Evolutionary conservation across 495 filamentous ascomycete genomes (phyloP), one percentile per base, ranked within the genome.

Genomic region (Achaetomiella virescens): DNA sequence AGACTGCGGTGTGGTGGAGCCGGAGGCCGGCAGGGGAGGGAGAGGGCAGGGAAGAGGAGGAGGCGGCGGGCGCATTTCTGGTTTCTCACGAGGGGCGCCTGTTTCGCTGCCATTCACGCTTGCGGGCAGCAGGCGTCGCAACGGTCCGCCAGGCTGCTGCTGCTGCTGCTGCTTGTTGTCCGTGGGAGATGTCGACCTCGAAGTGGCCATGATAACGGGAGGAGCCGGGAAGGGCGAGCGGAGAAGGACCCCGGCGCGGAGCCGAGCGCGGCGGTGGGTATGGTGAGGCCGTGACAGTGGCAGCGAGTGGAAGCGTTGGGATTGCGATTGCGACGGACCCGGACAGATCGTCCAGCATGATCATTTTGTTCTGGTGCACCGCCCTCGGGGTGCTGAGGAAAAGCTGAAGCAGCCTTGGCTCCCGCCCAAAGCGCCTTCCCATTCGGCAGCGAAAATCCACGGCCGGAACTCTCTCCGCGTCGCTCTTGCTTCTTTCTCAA

Each of bases 111-210:
- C 31, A 35, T 38, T 29, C 15, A 38, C 3, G 9, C n/a, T 33
- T n/a, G 57, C 48, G 1, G 61, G 61, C 36, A 64, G 44, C n/a
- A 64, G 47, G 14, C 57, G 58, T 9, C 61, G 59, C 38, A 64
- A 31, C 3, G 52, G 24, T 12, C 48, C 45, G 52, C 15, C 15
- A 14, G 45, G 1, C 27, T 40, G 58, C 42, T 42, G 52, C 25
- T n/a, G n/a, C n/a, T n/a, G n/a, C n/a, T n/a, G n/a, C n/a, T n/a
- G n/a, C n/a, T n/a, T n/a, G n/a, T 10, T 18, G 24, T 57, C 50
- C 6, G 46, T 38, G 4, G 57, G 53, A 4, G 57, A 59, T 9
- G 37, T 31, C 22, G 57, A 36, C 6, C 49, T 31, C 6, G 49
- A 54, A n/a, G 37, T 24, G 14, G 52, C 10, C 51, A 54, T 56